Conservation (phyloP, 1,284 basidiomycete species). For the Pseudozyma hubeiensis region DNA sequence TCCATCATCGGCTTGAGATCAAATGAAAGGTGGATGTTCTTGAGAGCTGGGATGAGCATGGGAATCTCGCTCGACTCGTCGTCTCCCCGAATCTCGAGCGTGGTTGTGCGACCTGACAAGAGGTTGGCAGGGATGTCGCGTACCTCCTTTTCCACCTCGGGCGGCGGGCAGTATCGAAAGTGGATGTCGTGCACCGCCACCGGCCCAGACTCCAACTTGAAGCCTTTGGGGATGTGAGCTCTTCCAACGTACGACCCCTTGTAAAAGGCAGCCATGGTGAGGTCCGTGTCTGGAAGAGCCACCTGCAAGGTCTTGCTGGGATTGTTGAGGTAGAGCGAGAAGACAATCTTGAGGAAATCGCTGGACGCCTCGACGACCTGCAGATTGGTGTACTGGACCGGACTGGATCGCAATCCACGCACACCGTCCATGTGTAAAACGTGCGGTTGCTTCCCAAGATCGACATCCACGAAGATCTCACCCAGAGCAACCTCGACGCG, state of each 20-base stretch:
- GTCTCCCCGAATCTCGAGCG: constrained; percentile 57
- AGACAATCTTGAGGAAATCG: constrained; percentile 48
- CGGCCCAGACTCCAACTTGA: constrained; percentile 45
- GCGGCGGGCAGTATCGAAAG: constrained; percentile 52
- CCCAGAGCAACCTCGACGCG: constrained; percentile 49
- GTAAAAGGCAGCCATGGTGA: constrained; percentile 56
- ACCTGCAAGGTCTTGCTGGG: constrained; percentile 45
- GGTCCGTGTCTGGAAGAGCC: constrained; percentile 43
- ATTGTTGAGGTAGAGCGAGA: constrained; percentile 58
- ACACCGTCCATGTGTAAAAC: constrained; percentile 34
- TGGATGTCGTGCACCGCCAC: constrained; percentile 48
- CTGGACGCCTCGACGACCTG: constrained; percentile 48
- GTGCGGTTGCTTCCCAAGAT: constrained; percentile 38
- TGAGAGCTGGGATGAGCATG: constrained; percentile 45
- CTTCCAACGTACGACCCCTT: constrained; percentile 48
- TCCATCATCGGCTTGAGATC: constrained; percentile 57
- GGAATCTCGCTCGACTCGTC: constrained; percentile 47
- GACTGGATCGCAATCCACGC: constrained; percentile 41
- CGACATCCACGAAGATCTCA: constrained; percentile 43
- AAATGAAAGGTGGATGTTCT: constrained; percentile 47
- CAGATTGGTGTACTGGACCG: constrained; percentile 54
- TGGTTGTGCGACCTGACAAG: constrained; percentile 51
- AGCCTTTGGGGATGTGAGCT: constrained; percentile 40
- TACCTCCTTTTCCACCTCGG: constrained; percentile 27
- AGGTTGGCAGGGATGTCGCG: constrained; percentile 56